phyloP scores from a whole-genome alignment of 352 stramenopile species.

The Plasmopara muralis region DNA sequence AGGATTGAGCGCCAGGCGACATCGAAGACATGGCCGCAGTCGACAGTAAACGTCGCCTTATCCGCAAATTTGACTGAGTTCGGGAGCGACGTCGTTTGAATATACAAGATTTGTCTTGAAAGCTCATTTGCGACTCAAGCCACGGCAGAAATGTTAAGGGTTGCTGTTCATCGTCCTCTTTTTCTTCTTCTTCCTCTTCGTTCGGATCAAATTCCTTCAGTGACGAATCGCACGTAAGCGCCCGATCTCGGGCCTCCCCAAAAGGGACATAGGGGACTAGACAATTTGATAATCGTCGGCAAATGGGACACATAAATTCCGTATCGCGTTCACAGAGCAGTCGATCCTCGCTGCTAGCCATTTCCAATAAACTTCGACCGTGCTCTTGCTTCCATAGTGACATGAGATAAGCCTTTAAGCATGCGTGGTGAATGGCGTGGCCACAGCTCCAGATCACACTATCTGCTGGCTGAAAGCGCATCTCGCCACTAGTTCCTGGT shows the following conservation, averaged over 20 bases:
- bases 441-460: slow-evolving; percentile 63
- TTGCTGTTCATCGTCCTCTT: slow-evolving; percentile 31
- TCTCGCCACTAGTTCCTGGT: slow-evolving; percentile 24
- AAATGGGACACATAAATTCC: slow-evolving; percentile 78
- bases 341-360: slow-evolving; percentile 44
- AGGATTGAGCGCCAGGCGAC: slow-evolving; percentile 19
- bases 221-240: slow-evolving; percentile 8
- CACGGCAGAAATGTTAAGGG: slow-evolving; percentile 37
- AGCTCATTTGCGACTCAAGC: slow-evolving; percentile 48
- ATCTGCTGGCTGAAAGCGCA: slow-evolving; percentile 35
- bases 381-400: slow-evolving; percentile 63
- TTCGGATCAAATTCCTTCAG: slow-evolving; percentile 9
- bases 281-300: slow-evolving; percentile 67
- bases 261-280: slow-evolving; percentile 43
- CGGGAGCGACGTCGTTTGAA: slow-evolving; percentile 36
- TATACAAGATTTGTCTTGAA: slow-evolving; percentile 33
- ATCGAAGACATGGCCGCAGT: slow-evolving; percentile 27
- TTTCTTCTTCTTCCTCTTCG: slow-evolving; percentile 37
- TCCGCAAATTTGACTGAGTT: slow-evolving; percentile 31
- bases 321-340: slow-evolving; percentile 58
- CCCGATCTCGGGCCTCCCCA: slow-evolving; percentile 9
- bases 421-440: slow-evolving; percentile 60
- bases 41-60: slow-evolving; percentile 27
- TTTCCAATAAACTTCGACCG: slow-evolving; percentile 34
- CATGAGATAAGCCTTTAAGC: slow-evolving; percentile 62